Conservation (phyloP, 208 protist species). For the Angomonas ambiguus region DNA sequence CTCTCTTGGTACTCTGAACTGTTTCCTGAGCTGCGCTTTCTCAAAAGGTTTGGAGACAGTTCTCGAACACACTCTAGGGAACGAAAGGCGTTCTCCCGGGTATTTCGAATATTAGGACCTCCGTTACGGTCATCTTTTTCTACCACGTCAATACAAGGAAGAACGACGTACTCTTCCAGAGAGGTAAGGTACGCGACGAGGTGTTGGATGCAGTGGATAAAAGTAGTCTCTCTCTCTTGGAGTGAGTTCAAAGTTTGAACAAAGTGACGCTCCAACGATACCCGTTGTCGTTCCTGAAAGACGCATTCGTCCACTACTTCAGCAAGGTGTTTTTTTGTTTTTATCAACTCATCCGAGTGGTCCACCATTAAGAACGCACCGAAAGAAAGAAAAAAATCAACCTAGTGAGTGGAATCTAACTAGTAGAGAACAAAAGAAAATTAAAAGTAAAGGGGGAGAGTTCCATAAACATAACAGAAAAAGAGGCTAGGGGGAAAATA, state of each 20-base stretch:
- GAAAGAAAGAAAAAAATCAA: too few relatives aligned
- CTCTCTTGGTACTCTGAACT: too few relatives aligned
- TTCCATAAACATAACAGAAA: too few relatives aligned
- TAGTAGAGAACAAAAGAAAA: slow-evolving; percentile 1
- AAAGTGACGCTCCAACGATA: slow-evolving; percentile 31
- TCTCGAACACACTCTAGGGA: too few relatives aligned
- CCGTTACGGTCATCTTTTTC: too few relatives aligned
- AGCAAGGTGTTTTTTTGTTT: slow-evolving; percentile 37
- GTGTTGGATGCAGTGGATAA: not conserved
- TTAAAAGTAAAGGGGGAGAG: not conserved
- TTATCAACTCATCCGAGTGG: slow-evolving; percentile 19
- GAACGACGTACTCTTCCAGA: not conserved
- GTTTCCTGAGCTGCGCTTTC: too few relatives aligned
- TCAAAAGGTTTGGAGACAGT: too few relatives aligned
- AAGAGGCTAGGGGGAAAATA: too few relatives aligned
- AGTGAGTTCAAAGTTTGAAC: slow-evolving; percentile 14
- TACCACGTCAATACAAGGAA: not conserved
- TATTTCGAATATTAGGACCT: too few relatives aligned
- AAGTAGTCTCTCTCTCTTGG: not conserved
- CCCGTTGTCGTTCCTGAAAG: slow-evolving; percentile 60
- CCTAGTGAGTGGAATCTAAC: too few relatives aligned
- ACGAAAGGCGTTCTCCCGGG: too few relatives aligned
- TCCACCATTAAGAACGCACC: too few relatives aligned
- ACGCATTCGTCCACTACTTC: slow-evolving; percentile 81
- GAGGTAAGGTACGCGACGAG: not conserved